These are phyloP conservation scores for Lactarius tabidus DNA, from an alignment of 768 basidiomycete species.

Conservation along the genomic window DNA sequence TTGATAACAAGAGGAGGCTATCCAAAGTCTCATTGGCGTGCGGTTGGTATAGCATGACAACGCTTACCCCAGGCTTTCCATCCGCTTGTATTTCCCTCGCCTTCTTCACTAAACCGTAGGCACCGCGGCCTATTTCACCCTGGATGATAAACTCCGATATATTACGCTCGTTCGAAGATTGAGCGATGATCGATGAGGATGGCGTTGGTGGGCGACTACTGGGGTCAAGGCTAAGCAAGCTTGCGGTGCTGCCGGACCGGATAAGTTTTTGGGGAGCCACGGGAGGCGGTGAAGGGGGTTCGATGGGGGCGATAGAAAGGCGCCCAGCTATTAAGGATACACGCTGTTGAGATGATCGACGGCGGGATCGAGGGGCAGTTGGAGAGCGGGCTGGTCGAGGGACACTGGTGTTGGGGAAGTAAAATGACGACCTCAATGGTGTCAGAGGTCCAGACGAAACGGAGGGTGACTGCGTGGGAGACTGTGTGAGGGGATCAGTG, in stretches of 20 bases:
- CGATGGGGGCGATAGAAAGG: slow-evolving; percentile 71
- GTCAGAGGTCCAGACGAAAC: slow-evolving; percentile 29
- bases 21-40: slow-evolving; percentile 28
- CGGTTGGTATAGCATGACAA: slow-evolving; percentile 11
- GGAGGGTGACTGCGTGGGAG: slow-evolving; percentile 31
- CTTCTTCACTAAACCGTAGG: slow-evolving; percentile 92
- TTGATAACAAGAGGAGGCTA: slow-evolving; percentile 93
- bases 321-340: slow-evolving; percentile 82
- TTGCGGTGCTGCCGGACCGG: slow-evolving; percentile 60
- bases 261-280: slow-evolving; percentile 57
- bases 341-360: slow-evolving; percentile 79
- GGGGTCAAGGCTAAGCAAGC: slow-evolving; percentile 53
- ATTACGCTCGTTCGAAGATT: slow-evolving; percentile 52
- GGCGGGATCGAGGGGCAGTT: slow-evolving; percentile 60
- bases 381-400: slow-evolving; percentile 39
- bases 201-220: slow-evolving; percentile 68
- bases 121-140: slow-evolving; percentile 87
- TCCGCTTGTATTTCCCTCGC: slow-evolving; percentile 73
- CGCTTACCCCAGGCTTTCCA: slow-evolving; percentile 78
- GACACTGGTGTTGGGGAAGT: slow-evolving; percentile 33
- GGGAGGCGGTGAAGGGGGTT: slow-evolving; percentile 64
- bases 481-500: slow-evolving; percentile 31
- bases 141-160: slow-evolving; percentile 86
- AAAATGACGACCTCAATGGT: slow-evolving; percentile 22
- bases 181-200: slow-evolving; percentile 40